phyloP scores from a whole-genome alignment of 441 rosid genomes.

The Bruguiera hainesii region DNA sequence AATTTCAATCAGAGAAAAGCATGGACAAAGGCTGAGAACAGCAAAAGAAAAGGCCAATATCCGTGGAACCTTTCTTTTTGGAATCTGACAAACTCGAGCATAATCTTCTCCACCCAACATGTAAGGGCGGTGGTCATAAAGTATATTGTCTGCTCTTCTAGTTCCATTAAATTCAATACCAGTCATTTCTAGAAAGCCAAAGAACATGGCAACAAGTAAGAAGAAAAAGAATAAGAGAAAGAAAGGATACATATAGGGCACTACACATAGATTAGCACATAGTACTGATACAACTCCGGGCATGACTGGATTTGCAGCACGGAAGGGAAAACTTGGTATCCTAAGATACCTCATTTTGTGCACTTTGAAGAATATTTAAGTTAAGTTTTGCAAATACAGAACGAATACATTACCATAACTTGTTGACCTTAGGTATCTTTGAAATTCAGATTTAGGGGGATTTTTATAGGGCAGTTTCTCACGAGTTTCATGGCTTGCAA shows the following conservation, averaged over 20 bases:
- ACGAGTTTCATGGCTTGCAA: conserved; percentile 43
- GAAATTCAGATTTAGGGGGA: conserved; percentile 78
- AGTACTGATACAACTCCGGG: not conserved
- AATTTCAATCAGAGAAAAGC: conserved; percentile 26
- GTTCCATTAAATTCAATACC: conserved; percentile 38
- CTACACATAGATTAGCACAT: not conserved
- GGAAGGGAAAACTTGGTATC: not conserved
- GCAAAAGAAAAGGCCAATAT: conserved; percentile 2
- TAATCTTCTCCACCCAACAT: conserved; percentile 51
- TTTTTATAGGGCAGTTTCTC: conserved; percentile 53
- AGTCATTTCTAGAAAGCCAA: conserved; percentile 47
- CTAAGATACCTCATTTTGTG: too few species aligned
- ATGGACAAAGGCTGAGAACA: not conserved
- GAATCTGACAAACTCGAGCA: conserved; percentile 68
- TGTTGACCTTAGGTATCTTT: conserved; percentile 67
- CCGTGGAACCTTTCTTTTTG: conserved; percentile 70
- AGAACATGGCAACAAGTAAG: conserved; percentile 8
- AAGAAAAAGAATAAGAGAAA: not conserved
- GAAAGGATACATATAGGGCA: not conserved
- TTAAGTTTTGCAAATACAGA: not conserved
- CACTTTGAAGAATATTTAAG: not conserved
- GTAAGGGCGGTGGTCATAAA: conserved; percentile 74
- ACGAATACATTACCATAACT: conserved; percentile 43
- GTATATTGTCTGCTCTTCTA: conserved; percentile 22
- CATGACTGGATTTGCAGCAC: not conserved